A percentile compares a stretch with the other conserved stretches of the same genome.
Conservation (phyloP, 352 stramenopile genomes). For the Phytophthora ohioensis region DNA sequence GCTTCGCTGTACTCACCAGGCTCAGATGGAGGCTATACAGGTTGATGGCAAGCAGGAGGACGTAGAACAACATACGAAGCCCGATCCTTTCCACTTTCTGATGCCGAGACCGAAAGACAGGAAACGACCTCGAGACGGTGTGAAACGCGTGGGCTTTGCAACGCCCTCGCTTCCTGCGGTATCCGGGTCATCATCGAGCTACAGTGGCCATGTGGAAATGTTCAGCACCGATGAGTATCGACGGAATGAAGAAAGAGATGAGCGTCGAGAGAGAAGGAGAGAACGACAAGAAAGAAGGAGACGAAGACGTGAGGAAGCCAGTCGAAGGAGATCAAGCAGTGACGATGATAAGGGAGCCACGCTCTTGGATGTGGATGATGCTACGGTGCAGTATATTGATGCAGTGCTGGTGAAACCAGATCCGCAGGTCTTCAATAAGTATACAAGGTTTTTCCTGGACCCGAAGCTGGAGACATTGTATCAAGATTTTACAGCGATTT, state of each 20-base stretch:
- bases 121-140: slow-evolving; percentile 32
- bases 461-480: slow-evolving; percentile 78
- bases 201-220: slow-evolving; percentile 24
- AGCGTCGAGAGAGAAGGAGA: slow-evolving; percentile 28
- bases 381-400: slow-evolving; percentile 80
- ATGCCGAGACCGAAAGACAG: slow-evolving; percentile 29
- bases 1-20: slow-evolving; percentile 28
- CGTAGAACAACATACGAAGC: not conserved
- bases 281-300: slow-evolving; percentile 30
- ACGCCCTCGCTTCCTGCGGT: slow-evolving; percentile 17
- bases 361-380: slow-evolving; percentile 53
- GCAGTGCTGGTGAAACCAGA: slow-evolving; percentile 79
- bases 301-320: slow-evolving; percentile 28
- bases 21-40: not conserved
- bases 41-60: slow-evolving; percentile 3
- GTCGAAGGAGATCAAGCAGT: slow-evolving; percentile 25
- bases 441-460: slow-evolving; percentile 85
- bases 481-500: slow-evolving; percentile 86
- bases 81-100: slow-evolving; percentile 22
- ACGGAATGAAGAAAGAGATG: slow-evolving; percentile 28
- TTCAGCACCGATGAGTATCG: slow-evolving; percentile 15
- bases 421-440: slow-evolving; percentile 78
- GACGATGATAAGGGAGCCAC: slow-evolving; percentile 40
- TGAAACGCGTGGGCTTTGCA: slow-evolving; percentile 42
- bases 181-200: slow-evolving; percentile 25